Conservation (phyloP, 106 monocot genomes). For the Allium cepa region DNA sequence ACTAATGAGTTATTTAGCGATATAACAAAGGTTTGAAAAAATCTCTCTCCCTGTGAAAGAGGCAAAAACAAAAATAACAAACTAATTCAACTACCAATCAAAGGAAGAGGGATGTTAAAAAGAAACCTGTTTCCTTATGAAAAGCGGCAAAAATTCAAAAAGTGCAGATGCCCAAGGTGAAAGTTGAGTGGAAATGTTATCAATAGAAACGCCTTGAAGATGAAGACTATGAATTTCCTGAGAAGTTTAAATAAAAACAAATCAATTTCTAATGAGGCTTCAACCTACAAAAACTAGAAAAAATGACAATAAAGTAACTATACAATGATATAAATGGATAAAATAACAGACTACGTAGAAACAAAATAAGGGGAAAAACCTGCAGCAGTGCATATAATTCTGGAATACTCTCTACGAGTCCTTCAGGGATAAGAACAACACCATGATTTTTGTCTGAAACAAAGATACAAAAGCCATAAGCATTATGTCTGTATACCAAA, state of each 20-base stretch:
- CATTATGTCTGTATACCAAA: neutral
- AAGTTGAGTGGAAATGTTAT: slow-evolving; percentile 66
- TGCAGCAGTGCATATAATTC: slow-evolving; percentile 63
- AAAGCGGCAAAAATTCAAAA: slow-evolving; percentile 82
- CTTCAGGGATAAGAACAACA: slow-evolving; percentile 54
- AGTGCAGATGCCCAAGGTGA: slow-evolving; percentile 98
- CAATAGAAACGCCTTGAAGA: slow-evolving; percentile 48
- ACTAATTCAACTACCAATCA: neutral
- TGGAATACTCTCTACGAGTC: slow-evolving; percentile 55
- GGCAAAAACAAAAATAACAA: too few species aligned
- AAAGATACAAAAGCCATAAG: neutral
- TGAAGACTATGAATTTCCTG: slow-evolving; percentile 94
- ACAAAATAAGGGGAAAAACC: slow-evolving; percentile 10
- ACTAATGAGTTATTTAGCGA: too few species aligned
- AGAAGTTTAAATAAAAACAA: neutral
- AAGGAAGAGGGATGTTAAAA: neutral
- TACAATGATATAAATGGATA: neutral
- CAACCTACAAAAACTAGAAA: neutral
- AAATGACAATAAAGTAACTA: too few species aligned
- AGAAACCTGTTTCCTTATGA: slow-evolving; percentile 74
- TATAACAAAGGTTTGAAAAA: too few species aligned
- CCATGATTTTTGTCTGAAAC: slow-evolving; percentile 57
- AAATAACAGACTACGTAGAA: slow-evolving; percentile 1
- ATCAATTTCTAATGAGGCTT: neutral
- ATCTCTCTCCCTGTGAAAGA: too few species aligned